These are phyloP conservation scores for Leersia perrieri DNA, from an alignment of 176 grass and related monocot species.

Conservation along the genomic window DNA sequence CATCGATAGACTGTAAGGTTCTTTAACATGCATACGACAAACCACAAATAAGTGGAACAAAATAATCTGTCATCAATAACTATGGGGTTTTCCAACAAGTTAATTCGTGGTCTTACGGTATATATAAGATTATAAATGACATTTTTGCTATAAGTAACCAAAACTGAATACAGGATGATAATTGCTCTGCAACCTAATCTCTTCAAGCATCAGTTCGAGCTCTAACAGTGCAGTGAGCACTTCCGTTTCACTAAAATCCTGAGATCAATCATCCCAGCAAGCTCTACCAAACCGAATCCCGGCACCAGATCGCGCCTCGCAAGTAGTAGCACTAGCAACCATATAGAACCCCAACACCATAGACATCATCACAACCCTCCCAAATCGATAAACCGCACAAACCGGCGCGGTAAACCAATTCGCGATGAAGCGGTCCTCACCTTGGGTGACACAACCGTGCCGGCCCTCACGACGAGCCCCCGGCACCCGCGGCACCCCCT, in stretches of 20 bases:
- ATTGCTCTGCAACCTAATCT: background rate
- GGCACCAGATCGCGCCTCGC: background rate
- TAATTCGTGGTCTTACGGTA: background rate
- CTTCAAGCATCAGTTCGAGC: background rate
- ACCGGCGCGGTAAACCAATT: background rate
- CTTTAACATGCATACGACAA: too few relatives aligned
- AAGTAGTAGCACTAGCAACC: background rate
- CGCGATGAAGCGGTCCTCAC: slow-evolving; percentile 14
- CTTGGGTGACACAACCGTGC: slow-evolving; percentile 70
- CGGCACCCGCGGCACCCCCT: slow-evolving; percentile 16
- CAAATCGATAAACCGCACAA: background rate
- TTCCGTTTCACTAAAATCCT: background rate
- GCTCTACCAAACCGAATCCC: background rate
- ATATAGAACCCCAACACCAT: background rate
- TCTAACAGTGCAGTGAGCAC: background rate
- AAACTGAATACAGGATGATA: background rate
- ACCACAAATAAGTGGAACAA: background rate
- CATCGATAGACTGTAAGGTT: background rate
- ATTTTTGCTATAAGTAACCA: background rate
- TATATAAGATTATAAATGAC: background rate
- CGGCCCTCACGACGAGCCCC: slow-evolving; percentile 58
- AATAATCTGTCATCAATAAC: background rate
- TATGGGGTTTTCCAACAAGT: background rate
- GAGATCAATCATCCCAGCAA: background rate
- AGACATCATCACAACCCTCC: background rate